Evolutionary conservation across 495 filamentous ascomycete genomes (phyloP).

Genomic region (Daldinia loculata): DNA sequence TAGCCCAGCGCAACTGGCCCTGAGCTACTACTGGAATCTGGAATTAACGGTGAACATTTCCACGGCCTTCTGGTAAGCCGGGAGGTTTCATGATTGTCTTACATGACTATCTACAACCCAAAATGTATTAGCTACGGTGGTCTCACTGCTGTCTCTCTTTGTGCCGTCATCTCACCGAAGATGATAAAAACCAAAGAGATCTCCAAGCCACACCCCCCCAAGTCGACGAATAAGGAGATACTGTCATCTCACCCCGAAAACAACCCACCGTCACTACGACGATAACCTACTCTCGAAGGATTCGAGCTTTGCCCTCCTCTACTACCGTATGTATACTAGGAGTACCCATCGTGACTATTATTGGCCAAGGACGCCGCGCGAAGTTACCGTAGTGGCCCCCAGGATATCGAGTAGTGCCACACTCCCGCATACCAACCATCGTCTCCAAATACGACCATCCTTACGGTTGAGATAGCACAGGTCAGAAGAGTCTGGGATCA

Average conservation of each 20-base stretch:
- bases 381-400: conserved; percentile 31
- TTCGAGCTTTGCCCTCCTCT: conserved; percentile 32
- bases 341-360: conserved; percentile 1
- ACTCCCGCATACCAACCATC: conserved; percentile 27
- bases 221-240: conserved; percentile 25
- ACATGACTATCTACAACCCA: neutral
- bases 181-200: conserved; percentile 19
- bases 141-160: neutral
- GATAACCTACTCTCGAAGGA: conserved; percentile 32
- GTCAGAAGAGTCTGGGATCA: conserved; percentile 4
- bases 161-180: conserved; percentile 23
- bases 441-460: conserved; percentile 39
- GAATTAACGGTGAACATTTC: neutral
- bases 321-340: conserved; percentile 19
- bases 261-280: conserved; percentile 29
- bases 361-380: conserved; percentile 21
- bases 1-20: neutral
- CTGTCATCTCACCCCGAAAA: conserved; percentile 27
- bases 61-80: neutral
- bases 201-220: conserved; percentile 25
- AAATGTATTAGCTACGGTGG: neutral
- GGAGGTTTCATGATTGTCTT: conserved; percentile 1
- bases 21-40: neutral
- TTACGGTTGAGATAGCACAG: conserved; percentile 11
- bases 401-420: conserved; percentile 36